These are phyloP conservation scores for Candida sp. DNA, from an alignment of 1,139 yeast species.

Conservation along the genomic window DNA sequence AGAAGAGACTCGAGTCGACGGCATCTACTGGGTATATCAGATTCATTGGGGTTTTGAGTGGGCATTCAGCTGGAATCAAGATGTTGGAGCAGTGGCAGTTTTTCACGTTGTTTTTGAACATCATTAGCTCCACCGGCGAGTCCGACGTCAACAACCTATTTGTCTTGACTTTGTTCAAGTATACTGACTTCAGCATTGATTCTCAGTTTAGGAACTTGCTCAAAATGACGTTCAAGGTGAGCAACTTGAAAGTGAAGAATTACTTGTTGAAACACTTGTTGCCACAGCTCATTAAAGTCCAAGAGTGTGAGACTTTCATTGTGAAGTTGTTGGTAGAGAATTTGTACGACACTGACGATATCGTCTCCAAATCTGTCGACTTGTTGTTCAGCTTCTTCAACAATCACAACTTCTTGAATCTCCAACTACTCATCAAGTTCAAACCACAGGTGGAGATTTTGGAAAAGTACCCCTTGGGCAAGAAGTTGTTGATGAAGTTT, in stretches of 20 bases:
- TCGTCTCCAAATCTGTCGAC: slow-evolving; percentile 65
- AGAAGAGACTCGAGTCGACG: slow-evolving; percentile 62
- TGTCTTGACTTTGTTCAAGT: slow-evolving; percentile 58
- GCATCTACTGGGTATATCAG: slow-evolving; percentile 78
- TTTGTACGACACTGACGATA: slow-evolving; percentile 68
- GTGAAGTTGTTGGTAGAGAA: slow-evolving; percentile 64
- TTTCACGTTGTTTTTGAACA: slow-evolving; percentile 78
- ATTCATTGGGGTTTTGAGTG: slow-evolving; percentile 74
- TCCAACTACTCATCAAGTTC: slow-evolving; percentile 30
- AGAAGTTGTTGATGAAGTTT: slow-evolving; percentile 29
- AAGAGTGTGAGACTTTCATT: slow-evolving; percentile 40
- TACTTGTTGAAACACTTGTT: slow-evolving; percentile 60
- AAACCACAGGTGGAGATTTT: slow-evolving; percentile 38
- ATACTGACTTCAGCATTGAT: slow-evolving; percentile 63
- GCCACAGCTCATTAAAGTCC: slow-evolving; percentile 39
- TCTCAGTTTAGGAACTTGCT: slow-evolving; percentile 73
- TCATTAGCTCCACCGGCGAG: slow-evolving; percentile 51
- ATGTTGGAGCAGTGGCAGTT: slow-evolving; percentile 84
- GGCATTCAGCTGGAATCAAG: slow-evolving; percentile 61
- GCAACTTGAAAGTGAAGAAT: slow-evolving; percentile 54
- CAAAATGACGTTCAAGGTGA: slow-evolving; percentile 64
- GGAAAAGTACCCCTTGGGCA: slow-evolving; percentile 26
- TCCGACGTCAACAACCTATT: slow-evolving; percentile 54
- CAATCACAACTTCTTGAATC: slow-evolving; percentile 16
- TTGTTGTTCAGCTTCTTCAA: slow-evolving; percentile 20